Conservation (phyloP, 1,139 yeast species). For the Pichia sp. region DNA sequence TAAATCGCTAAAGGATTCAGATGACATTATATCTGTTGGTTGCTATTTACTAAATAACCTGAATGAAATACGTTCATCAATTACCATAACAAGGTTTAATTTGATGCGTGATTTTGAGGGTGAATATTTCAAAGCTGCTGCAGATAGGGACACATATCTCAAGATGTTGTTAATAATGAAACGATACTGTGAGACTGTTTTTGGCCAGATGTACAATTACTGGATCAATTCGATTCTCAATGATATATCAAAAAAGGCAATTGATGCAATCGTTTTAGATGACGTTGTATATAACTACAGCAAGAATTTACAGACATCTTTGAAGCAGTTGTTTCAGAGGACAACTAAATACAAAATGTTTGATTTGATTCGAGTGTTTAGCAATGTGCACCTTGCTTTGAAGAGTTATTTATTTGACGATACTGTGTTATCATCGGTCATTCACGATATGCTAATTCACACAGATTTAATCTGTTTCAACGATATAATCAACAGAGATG, state of each 20-base stretch:
- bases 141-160: constrained; percentile 84
- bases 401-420: constrained; percentile 81
- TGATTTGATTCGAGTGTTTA: constrained; percentile 80
- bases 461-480: constrained; percentile 93
- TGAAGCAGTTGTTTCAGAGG: constrained; percentile 65
- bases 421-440: constrained; percentile 78
- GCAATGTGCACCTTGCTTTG: constrained; percentile 88
- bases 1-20: constrained; percentile 54
- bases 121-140: constrained; percentile 65
- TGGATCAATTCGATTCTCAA: constrained; percentile 96
- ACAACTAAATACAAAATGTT: constrained; percentile 79
- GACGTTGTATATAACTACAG: constrained; percentile 87
- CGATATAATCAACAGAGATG: constrained; percentile 87
- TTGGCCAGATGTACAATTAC: constrained; percentile 88
- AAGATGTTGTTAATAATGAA: constrained; percentile 84
- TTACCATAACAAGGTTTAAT: constrained; percentile 68
- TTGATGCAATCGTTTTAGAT: constrained; percentile 86
- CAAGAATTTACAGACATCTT: constrained; percentile 64
- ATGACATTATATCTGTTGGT: constrained; percentile 82
- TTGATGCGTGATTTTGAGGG: constrained; percentile 70
- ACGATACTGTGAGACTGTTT: constrained; percentile 88
- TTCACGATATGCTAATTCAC: constrained; percentile 71
- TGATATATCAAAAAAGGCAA: constrained; percentile 82
- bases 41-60: constrained; percentile 97
- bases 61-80: constrained; percentile 89